phyloP scores from a whole-genome alignment of 805 yeast genomes.

The Kazachstania kunashirensis region DNA sequence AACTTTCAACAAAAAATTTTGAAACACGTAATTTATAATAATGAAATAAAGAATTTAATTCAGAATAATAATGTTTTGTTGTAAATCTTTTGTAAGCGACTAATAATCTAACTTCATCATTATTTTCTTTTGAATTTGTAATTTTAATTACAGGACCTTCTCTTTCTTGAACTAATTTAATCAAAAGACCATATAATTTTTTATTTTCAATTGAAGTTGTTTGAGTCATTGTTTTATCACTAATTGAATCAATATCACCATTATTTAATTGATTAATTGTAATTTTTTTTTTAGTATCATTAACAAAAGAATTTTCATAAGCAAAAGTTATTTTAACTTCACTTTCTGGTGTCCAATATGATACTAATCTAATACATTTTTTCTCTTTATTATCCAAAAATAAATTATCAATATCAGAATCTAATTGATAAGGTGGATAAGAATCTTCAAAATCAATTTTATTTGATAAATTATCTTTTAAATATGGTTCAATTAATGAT shows the following conservation, averaged over 20 bases:
- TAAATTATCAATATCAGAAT: conserved; percentile 68
- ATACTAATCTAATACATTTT: conserved; percentile 70
- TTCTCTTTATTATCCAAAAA: conserved; percentile 53
- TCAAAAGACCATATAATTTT: conserved; percentile 60
- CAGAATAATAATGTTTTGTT: conserved; percentile 79
- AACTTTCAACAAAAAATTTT: conserved; percentile 90
- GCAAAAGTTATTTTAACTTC: conserved; percentile 45
- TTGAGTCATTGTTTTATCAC: conserved; percentile 68
- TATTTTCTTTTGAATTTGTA: conserved; percentile 58
- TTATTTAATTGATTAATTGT: conserved; percentile 12
- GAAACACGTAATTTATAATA: conserved; percentile 79
- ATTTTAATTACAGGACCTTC: conserved; percentile 92
- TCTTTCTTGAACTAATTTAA: conserved; percentile 56
- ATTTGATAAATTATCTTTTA: neutral
- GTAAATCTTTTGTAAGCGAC: conserved; percentile 81
- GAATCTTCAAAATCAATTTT: conserved; percentile 6
- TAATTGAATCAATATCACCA: conserved; percentile 52
- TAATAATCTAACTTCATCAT: conserved; percentile 77
- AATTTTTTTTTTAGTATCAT: conserved; percentile 11
- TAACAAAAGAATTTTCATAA: conserved; percentile 54
- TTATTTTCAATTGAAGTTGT: conserved; percentile 77
- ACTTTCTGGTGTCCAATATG: conserved; percentile 35
- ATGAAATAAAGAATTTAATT: conserved; percentile 75
- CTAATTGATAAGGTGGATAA: conserved; percentile 43
- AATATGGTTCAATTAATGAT: neutral